phyloP scores from a whole-genome alignment of 176 grass and related monocot species.

The Phoenix roebelenii region DNA sequence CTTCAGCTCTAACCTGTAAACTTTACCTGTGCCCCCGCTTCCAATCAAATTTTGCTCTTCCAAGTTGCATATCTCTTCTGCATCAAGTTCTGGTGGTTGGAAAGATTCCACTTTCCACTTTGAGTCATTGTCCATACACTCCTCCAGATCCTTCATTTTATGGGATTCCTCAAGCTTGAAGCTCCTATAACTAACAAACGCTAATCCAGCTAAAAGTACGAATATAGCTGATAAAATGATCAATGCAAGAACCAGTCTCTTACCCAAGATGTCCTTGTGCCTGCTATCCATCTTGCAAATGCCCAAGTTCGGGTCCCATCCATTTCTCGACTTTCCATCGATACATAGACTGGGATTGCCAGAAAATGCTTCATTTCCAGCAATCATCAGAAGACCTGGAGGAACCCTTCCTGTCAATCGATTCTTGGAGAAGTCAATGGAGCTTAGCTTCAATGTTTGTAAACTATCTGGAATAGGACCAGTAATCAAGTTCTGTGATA shows the following conservation, averaged over 20 bases:
- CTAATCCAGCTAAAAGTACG: constrained; percentile 43
- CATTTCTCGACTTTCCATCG: constrained; percentile 5
- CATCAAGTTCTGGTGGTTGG: constrained; percentile 60
- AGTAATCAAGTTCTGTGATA: constrained; percentile 41
- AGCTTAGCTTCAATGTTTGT: constrained; percentile 56
- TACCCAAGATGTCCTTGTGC: constrained; percentile 19
- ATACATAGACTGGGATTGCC: constrained; percentile 52
- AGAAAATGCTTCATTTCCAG: constrained; percentile 35
- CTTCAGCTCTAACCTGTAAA: constrained; percentile 62
- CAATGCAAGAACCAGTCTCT: constrained; percentile 24
- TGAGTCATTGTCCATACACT: constrained; percentile 15
- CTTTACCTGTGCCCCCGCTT: constrained; percentile 55
- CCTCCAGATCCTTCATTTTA: constrained; percentile 34
- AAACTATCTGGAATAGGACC: constrained; percentile 54
- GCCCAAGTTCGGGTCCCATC: constrained; percentile 25
- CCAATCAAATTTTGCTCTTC: constrained; percentile 66
- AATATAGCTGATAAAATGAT: constrained; percentile 32
- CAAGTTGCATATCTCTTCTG: constrained; percentile 55
- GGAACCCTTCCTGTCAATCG: constrained; percentile 48
- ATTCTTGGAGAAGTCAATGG: constrained; percentile 72
- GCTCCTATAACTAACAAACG: constrained; percentile 54
- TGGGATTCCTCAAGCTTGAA: constrained; percentile 50
- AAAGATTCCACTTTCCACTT: constrained; percentile 86
- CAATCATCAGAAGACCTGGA: constrained; percentile 40
- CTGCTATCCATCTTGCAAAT: constrained; percentile 30